Evolutionary conservation across 2,329 filamentous ascomycete genomes (phyloP).

Genomic region (Lasiodiplodia theobromae): DNA sequence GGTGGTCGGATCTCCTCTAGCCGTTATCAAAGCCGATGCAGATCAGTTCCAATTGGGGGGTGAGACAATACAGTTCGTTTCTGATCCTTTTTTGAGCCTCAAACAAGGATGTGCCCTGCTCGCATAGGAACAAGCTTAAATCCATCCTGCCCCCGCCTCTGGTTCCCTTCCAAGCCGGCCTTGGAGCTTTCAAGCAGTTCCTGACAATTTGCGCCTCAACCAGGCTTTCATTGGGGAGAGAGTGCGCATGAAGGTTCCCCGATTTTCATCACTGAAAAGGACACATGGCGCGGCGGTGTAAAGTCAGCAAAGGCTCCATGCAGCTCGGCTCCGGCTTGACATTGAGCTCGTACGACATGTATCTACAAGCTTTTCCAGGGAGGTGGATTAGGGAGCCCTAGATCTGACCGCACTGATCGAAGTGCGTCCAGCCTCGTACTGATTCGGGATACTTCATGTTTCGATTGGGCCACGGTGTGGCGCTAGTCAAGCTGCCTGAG

Average conservation of each 20-base stretch:
- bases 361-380: constrained; percentile 3
- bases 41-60: background rate
- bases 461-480: background rate
- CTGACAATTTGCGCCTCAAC: background rate
- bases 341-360: constrained; percentile 1
- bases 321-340: background rate
- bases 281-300: background rate
- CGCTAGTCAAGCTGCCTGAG: constrained; percentile 1
- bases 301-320: background rate
- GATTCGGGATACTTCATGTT: background rate
- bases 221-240: background rate
- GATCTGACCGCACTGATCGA: background rate
- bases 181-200: background rate
- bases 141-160: background rate
- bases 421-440: background rate
- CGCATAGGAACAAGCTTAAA: background rate
- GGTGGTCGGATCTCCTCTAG: background rate
- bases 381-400: background rate
- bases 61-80: background rate
- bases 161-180: background rate
- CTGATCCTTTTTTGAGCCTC: background rate
- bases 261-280: background rate
- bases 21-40: background rate
- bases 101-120: background rate
- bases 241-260: background rate